Evolutionary conservation across 306 rosid species (phyloP).

Genomic region (Rosa lucieae): DNA sequence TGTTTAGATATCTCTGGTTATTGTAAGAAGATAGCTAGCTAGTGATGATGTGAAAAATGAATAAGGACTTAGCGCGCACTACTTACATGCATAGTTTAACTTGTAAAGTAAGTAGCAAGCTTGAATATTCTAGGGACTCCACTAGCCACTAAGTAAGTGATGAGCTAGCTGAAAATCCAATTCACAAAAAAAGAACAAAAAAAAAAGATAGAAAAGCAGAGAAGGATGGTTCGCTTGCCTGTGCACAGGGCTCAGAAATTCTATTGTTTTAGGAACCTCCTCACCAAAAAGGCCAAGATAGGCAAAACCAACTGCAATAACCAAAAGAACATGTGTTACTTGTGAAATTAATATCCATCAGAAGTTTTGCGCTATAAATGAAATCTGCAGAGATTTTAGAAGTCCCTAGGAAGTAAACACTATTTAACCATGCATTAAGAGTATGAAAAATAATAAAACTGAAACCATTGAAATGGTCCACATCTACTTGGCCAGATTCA

Average conservation of each 20-base stretch:
- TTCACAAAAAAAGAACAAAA: neutral
- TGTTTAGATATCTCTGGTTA: neutral
- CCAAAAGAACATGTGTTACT: no score
- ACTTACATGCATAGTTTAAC: conserved; percentile 13
- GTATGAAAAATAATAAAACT: neutral
- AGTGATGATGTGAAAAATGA: neutral
- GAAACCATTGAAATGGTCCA: neutral
- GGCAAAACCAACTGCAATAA: no score
- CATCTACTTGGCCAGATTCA: neutral
- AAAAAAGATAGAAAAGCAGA: no score
- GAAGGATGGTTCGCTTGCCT: no score
- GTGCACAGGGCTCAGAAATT: no score
- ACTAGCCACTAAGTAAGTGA: neutral
- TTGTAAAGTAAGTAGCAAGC: neutral
- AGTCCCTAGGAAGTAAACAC: no score
- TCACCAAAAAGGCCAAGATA: no score
- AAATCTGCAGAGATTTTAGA: no score
- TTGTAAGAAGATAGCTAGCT: neutral
- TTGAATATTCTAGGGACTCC: conserved; percentile 22
- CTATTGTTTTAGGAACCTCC: no score
- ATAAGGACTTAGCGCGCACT: neutral
- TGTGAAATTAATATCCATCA: no score
- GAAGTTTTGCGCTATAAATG: no score
- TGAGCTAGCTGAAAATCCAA: neutral
- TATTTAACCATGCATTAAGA: neutral